Evolutionary conservation across 805 yeast species (phyloP).

Genomic region (Candida silvicultrix): DNA sequence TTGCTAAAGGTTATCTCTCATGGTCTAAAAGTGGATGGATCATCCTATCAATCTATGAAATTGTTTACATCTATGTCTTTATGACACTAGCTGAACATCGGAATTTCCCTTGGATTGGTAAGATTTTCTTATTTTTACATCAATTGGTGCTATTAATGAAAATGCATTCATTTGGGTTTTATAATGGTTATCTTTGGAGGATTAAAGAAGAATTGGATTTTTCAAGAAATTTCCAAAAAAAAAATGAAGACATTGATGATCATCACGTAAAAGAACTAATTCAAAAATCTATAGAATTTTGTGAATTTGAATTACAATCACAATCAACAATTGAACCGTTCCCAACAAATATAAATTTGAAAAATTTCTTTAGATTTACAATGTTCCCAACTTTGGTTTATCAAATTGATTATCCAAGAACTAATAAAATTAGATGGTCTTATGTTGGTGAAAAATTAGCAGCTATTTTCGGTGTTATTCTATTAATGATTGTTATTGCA

Average conservation of each 20-base stretch:
- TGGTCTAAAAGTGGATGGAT: slow-evolving; percentile 69
- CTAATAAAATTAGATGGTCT: slow-evolving; percentile 56
- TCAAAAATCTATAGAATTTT: slow-evolving; percentile 52
- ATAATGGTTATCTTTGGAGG: slow-evolving; percentile 83
- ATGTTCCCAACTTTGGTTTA: slow-evolving; percentile 89
- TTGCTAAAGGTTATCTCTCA: slow-evolving; percentile 35
- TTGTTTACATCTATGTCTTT: slow-evolving; percentile 45
- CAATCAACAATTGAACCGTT: slow-evolving; percentile 46
- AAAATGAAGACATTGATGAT: slow-evolving; percentile 26
- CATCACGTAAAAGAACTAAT: slow-evolving; percentile 23
- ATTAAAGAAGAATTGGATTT: slow-evolving; percentile 47
- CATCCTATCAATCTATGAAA: slow-evolving; percentile 53
- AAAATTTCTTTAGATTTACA: slow-evolving; percentile 68
- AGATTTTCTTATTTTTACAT: slow-evolving; percentile 79
- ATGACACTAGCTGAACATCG: slow-evolving; percentile 47
- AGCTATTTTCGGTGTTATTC: slow-evolving; percentile 85
- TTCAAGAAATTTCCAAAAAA: slow-evolving; percentile 38
- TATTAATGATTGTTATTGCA: slow-evolving; percentile 74
- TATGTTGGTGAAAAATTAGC: slow-evolving; percentile 63
- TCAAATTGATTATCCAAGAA: slow-evolving; percentile 78
- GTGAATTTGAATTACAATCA: slow-evolving; percentile 61
- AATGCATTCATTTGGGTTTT: slow-evolving; percentile 88
- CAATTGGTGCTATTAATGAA: slow-evolving; percentile 88
- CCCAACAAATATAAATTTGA: slow-evolving; percentile 64
- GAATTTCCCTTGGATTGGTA: slow-evolving; percentile 84